Percentiles rank a stretch among this genome's conserved stretches.
Evolutionary conservation across 2,329 filamentous ascomycete genomes (phyloP).

Genomic region (Trichoderma aggressivum): DNA sequence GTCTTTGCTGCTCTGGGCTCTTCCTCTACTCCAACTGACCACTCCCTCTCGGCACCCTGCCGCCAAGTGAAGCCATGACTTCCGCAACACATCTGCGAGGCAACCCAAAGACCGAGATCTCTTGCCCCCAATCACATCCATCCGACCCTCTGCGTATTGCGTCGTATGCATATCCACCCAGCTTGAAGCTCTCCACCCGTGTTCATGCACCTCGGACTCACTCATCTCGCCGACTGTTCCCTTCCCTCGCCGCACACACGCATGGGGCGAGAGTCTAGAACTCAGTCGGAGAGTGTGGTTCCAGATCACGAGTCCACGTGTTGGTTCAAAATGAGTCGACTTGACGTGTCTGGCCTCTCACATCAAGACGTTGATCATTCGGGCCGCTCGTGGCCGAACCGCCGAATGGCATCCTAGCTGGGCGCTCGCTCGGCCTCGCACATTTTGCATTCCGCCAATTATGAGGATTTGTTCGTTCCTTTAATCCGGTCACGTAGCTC

Average conservation of each 20-base stretch:
- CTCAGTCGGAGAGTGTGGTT: too few species aligned
- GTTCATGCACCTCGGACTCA: neutral
- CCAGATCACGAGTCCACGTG: too few species aligned
- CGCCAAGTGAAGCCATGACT: neutral
- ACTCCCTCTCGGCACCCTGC: neutral
- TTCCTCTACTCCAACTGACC: neutral
- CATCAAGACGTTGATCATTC: neutral
- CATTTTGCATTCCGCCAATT: neutral
- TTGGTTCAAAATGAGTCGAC: too few species aligned
- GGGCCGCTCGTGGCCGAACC: neutral
- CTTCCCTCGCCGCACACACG: too few species aligned
- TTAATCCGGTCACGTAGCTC: neutral
- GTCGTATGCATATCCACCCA: neutral
- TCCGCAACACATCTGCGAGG: too few species aligned
- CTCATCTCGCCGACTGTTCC: neutral
- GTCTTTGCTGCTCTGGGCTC: too few species aligned
- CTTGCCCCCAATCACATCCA: accelerated
- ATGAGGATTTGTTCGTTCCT: neutral
- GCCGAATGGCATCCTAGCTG: neutral
- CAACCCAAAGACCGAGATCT: too few species aligned
- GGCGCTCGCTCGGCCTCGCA: neutral
- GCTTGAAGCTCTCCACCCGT: neutral
- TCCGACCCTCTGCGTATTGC: neutral
- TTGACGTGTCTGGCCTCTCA: neutral
- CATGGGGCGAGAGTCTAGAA: too few species aligned